phyloP scores from a whole-genome alignment of 305 asterid genomes.

The Striga hermonthica region DNA sequence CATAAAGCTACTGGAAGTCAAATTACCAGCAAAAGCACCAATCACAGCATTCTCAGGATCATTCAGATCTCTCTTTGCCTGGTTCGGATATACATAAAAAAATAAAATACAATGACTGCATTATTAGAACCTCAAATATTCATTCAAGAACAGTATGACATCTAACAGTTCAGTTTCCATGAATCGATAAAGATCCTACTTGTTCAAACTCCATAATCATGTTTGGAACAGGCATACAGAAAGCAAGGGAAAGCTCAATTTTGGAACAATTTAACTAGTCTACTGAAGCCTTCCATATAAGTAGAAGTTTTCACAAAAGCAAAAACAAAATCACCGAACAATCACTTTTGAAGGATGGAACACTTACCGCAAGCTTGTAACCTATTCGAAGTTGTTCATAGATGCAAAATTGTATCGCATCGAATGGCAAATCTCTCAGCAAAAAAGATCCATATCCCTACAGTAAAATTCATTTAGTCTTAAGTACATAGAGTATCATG shows the following conservation, averaged over 20 bases:
- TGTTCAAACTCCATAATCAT: slow-evolving; percentile 4
- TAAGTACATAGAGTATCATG: slow-evolving; percentile 5
- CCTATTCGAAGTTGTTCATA: slow-evolving; percentile 93
- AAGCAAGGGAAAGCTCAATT: slow-evolving; percentile 4
- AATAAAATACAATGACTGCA: slow-evolving; percentile 12
- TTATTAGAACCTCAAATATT: slow-evolving; percentile 20
- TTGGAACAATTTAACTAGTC: slow-evolving; percentile 19
- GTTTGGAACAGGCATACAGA: slow-evolving; percentile 6
- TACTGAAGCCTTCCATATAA: neutral
- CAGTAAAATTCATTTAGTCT: slow-evolving; percentile 8
- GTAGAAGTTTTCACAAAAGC: neutral
- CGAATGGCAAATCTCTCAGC: slow-evolving; percentile 93
- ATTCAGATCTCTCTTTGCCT: slow-evolving; percentile 90
- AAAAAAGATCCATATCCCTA: slow-evolving; percentile 94
- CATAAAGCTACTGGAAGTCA: slow-evolving; percentile 27
- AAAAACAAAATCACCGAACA: slow-evolving; percentile 18
- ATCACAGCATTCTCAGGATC: slow-evolving; percentile 87
- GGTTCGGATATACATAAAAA: slow-evolving; percentile 29
- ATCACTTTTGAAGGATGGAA: slow-evolving; percentile 22
- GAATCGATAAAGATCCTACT: no score
- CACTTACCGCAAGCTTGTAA: slow-evolving; percentile 79
- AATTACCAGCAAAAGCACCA: slow-evolving; percentile 92
- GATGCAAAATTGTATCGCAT: slow-evolving; percentile 88
- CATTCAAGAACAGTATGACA: slow-evolving; percentile 3
- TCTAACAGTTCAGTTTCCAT: no score